Base-by-base conservation (phyloP, 1,284 basidiomycete genomes). In the Coniophora puteana region DNA sequence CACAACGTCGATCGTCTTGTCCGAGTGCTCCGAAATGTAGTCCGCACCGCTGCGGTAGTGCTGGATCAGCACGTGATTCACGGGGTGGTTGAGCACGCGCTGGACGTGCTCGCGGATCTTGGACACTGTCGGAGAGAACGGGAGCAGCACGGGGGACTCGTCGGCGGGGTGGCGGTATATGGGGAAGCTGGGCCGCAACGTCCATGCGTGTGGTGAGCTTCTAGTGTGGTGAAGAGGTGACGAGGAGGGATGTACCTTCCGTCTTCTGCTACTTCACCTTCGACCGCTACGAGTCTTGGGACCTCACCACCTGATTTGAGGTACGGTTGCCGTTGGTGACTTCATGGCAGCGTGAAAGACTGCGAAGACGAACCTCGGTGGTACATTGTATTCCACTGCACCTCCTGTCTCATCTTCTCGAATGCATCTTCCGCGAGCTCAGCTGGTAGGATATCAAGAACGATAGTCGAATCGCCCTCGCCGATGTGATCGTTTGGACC, bases 1-100 rank as follows among this genome's bases (percentile, higher is more conserved):
- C 2, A 83, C 75, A 47, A 89, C 71, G 55, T 89, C 86, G 50
- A 89, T 73, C 4, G 85, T 89, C 65, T 89, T 89, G 61, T 89
- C 85, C 1, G 81, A 83, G 57, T 89, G 86, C 53, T 89, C 86
- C 0, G 83, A 86, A 49, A 89, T 89, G 59, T 83, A 85, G 58
- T 89, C 86, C 24, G 74, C 74, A 8, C 86, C 86, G 12, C 68
- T 70, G 42, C 85, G 81, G 56, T 89, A 89, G 54, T 76, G 71
- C 55, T 89, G 86, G 41, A 89, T 85, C 23, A 89, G 72, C 26
- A 83, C 85, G 48, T 89, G 85, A 53, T 89, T 89, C 10, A 89
- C 74, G 2, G 78, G 78, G 44, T 83, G 80, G 27, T 65, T 45
- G 14, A 78, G 51, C 13, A 67, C 65, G 35, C 66, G 59, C 48